These are phyloP conservation scores for Penicillium digitatum DNA, from an alignment of 2,329 filamentous ascomycete species.

Conservation along the genomic window DNA sequence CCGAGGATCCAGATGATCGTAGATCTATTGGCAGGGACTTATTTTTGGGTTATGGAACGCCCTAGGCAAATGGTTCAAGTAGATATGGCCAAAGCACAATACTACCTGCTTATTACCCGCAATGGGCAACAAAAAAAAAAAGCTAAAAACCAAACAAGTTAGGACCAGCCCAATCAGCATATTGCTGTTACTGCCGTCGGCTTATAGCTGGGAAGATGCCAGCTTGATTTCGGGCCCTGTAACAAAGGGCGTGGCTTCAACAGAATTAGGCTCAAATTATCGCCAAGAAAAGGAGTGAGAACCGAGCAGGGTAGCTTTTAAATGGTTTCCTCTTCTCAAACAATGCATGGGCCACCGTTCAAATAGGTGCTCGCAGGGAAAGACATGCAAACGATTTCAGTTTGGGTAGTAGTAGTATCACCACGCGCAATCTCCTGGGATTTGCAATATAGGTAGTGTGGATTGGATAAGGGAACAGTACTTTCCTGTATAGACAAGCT, in stretches of 20 bases:
- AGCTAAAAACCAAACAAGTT: background rate
- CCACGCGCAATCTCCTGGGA: background rate
- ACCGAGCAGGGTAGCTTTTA: background rate
- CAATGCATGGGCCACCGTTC: background rate
- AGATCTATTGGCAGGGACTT: background rate
- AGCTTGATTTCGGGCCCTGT: background rate
- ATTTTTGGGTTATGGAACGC: background rate
- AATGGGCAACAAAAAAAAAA: background rate
- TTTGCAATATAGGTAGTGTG: background rate
- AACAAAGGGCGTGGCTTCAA: background rate
- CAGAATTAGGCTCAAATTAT: background rate
- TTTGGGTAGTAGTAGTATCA: background rate
- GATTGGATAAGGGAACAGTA: background rate
- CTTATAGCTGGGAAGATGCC: background rate
- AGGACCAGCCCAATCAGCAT: background rate
- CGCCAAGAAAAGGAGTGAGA: background rate
- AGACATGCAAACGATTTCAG: background rate
- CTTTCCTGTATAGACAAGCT: background rate
- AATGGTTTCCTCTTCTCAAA: background rate
- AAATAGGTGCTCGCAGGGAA: background rate
- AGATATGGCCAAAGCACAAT: background rate
- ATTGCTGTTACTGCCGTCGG: background rate
- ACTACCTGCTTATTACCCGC: constrained; percentile 2
- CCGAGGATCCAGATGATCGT: background rate
- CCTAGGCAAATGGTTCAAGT: background rate